A percentile compares a stretch with the other conserved stretches of the same genome.
phyloP scores from a whole-genome alignment of 1,284 basidiomycete species.

The Sanguinoderma infundibulare region DNA sequence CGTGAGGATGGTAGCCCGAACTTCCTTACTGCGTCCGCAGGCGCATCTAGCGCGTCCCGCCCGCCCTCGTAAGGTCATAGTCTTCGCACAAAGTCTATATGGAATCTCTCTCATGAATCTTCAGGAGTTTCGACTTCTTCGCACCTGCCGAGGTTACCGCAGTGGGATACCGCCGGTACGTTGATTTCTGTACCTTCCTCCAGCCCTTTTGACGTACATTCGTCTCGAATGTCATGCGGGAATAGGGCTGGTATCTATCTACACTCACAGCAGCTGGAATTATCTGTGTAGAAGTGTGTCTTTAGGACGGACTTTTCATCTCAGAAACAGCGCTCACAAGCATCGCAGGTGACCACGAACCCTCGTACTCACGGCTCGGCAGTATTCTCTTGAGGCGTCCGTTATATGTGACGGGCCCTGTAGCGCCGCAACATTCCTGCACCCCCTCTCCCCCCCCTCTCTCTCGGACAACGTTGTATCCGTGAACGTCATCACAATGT shows the following conservation, averaged over 20 bases:
- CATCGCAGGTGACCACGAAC: conserved; percentile 7
- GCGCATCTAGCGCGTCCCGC: background rate
- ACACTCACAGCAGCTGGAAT: background rate
- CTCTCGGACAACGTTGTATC: background rate
- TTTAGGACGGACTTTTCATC: too few relatives aligned
- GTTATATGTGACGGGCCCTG: conserved; percentile 6
- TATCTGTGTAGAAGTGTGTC: background rate
- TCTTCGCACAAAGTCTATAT: background rate
- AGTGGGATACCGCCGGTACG: background rate
- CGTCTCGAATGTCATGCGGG: background rate
- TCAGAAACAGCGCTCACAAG: background rate
- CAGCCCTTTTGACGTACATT: background rate
- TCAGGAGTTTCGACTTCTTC: background rate
- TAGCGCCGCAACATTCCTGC: conserved; percentile 1
- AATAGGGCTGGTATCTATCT: background rate
- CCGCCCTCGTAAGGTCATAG: background rate
- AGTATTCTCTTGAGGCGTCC: background rate
- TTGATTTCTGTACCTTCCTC: too few relatives aligned
- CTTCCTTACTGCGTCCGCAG: background rate
- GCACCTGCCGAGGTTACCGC: background rate
- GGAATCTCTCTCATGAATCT: background rate
- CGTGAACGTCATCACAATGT: conserved; percentile 3
- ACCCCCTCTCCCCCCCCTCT: background rate
- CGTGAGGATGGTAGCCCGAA: background rate
- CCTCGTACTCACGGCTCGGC: conserved; percentile 8